phyloP scores from a whole-genome alignment of 2,329 filamentous ascomycete species.

The Fusarium cicatricum region DNA sequence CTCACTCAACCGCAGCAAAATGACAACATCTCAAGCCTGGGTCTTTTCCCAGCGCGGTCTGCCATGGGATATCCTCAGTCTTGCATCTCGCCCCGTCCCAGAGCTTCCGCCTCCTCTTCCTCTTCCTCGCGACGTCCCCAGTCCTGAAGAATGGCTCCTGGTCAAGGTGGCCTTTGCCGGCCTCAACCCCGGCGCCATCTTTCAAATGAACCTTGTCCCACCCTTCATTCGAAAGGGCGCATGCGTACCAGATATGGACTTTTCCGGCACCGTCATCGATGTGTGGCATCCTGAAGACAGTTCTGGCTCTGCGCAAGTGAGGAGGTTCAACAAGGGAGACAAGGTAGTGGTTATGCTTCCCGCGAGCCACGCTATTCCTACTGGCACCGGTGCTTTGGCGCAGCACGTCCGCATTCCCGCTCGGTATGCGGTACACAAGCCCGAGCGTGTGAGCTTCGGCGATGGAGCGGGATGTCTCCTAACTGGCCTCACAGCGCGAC shows the following conservation, averaged over 20 bases:
- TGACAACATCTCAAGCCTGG: slow-evolving; percentile 40
- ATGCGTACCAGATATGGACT: slow-evolving; percentile 54
- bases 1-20: not conserved
- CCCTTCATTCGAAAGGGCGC: slow-evolving; percentile 46
- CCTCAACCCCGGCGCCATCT: slow-evolving; percentile 55
- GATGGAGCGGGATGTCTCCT: slow-evolving; percentile 51
- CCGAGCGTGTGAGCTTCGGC: slow-evolving; percentile 40
- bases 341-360: slow-evolving; percentile 51
- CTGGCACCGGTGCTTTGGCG: slow-evolving; percentile 51
- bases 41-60: slow-evolving; percentile 42
- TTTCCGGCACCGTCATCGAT: slow-evolving; percentile 51
- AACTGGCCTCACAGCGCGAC: slow-evolving; percentile 50
- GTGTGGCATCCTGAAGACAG: slow-evolving; percentile 44
- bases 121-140: slow-evolving; percentile 39
- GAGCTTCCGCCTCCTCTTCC: slow-evolving; percentile 40
- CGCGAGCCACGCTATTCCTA: slow-evolving; percentile 44
- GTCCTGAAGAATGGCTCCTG: slow-evolving; percentile 49
- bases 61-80: slow-evolving; percentile 40
- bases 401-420: slow-evolving; percentile 50
- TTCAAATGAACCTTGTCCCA: slow-evolving; percentile 53
- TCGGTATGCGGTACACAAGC: slow-evolving; percentile 46
- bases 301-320: slow-evolving; percentile 8
- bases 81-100: slow-evolving; percentile 35
- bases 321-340: slow-evolving; percentile 42
- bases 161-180: slow-evolving; percentile 53